Conservation (phyloP, 2,329 filamentous ascomycete species). For the Cercospora sp. region DNA sequence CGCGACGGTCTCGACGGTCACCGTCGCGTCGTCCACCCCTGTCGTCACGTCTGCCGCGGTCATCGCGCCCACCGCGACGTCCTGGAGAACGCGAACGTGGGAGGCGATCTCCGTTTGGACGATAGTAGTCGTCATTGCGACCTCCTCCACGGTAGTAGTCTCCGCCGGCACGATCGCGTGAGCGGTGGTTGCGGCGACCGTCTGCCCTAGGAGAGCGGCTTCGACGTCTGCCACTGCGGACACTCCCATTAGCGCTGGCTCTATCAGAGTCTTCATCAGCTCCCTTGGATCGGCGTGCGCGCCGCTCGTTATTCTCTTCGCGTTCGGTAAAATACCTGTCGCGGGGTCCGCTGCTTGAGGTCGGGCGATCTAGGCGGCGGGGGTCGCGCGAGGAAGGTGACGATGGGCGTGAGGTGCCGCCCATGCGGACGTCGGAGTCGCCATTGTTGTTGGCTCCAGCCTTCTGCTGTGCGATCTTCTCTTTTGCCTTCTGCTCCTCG, state of each 20-base stretch:
- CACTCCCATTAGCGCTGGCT: conserved; percentile 43
- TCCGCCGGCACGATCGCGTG: conserved; percentile 34
- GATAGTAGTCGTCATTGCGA: conserved; percentile 43
- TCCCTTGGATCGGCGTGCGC: conserved; percentile 36
- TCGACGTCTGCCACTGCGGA: conserved; percentile 34
- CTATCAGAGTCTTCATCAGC: conserved; percentile 38
- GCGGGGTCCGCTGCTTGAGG: conserved; percentile 6
- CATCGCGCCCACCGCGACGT: conserved; percentile 56
- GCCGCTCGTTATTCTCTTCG: conserved; percentile 40
- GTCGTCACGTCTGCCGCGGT: conserved; percentile 49
- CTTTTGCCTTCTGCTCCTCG: conserved; percentile 32
- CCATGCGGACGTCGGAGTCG: conserved; percentile 19
- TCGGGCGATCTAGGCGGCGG: conserved; percentile 19
- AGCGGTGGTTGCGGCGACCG: conserved; percentile 28
- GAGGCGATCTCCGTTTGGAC: conserved; percentile 49
- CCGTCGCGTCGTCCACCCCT: conserved; percentile 62
- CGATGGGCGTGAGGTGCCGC: conserved; percentile 7
- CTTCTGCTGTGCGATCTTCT: conserved; percentile 22
- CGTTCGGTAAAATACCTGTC: conserved; percentile 38
- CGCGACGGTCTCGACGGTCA: conserved; percentile 50
- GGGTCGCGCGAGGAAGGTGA: conserved; percentile 19
- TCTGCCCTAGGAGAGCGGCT: conserved; percentile 31
- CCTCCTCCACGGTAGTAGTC: conserved; percentile 45
- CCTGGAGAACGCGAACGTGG: conserved; percentile 67
- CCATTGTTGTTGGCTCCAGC: conserved; percentile 21